Evolutionary conservation across 257 asterid genomes (phyloP).

Genomic region (Gentiana dahurica): DNA sequence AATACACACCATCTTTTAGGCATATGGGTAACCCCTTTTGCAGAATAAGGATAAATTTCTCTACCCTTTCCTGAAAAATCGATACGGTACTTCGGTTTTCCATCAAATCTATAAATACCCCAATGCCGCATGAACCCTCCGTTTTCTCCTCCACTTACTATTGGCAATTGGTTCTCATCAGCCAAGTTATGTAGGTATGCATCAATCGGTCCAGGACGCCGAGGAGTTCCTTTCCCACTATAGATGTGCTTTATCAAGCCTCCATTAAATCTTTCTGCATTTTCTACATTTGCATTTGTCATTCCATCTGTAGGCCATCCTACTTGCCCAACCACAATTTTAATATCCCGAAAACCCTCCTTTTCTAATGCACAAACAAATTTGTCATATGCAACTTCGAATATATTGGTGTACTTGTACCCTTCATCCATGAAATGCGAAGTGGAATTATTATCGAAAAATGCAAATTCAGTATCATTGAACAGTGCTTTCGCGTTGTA

Average conservation of each 20-base stretch:
- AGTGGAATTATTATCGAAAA: slow-evolving; percentile 44
- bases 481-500: slow-evolving; percentile 31
- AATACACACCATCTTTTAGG: slow-evolving; percentile 49
- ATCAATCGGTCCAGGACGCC: slow-evolving; percentile 31
- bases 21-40: slow-evolving; percentile 37
- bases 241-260: slow-evolving; percentile 45
- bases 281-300: slow-evolving; percentile 10
- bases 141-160: slow-evolving; percentile 29
- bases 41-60: slow-evolving; percentile 25
- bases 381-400: slow-evolving; percentile 62
- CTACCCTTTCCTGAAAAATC: slow-evolving; percentile 39
- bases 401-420: slow-evolving; percentile 33
- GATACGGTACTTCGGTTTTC: slow-evolving; percentile 47
- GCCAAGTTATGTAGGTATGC: slow-evolving; percentile 47
- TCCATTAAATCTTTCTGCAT: slow-evolving; percentile 46
- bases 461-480: slow-evolving; percentile 48
- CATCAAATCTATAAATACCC: slow-evolving; percentile 63
- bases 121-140: slow-evolving; percentile 62
- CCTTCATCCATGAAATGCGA: slow-evolving; percentile 31
- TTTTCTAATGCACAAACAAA: slow-evolving; percentile 35
- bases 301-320: slow-evolving; percentile 91
- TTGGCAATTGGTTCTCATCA: slow-evolving; percentile 50
- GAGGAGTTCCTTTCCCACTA: slow-evolving; percentile 46
- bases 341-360: slow-evolving; percentile 20
- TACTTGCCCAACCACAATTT: slow-evolving; percentile 43